phyloP scores from a whole-genome alignment of 2,329 filamentous ascomycete genomes.

The Bipolaris oryzae region DNA sequence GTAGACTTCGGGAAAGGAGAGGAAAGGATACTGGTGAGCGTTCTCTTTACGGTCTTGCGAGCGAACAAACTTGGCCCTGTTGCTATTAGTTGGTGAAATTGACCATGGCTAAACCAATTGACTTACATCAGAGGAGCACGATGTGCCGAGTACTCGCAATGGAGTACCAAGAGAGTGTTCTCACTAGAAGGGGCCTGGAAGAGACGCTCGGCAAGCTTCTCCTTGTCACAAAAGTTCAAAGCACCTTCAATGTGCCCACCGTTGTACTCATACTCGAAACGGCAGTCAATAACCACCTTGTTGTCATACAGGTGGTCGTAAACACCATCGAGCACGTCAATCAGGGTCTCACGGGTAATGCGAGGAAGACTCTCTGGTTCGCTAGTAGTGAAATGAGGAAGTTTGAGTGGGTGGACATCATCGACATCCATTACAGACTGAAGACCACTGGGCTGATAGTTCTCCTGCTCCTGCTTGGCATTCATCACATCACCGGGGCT shows the following conservation, averaged over 20 bases:
- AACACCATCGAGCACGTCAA: constrained; percentile 86
- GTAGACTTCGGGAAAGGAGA: constrained; percentile 97
- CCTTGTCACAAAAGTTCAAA: constrained; percentile 97
- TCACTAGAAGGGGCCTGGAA: constrained; percentile 69
- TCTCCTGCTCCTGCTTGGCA: constrained; percentile 66
- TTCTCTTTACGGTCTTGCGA: constrained; percentile 87
- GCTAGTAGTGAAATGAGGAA: constrained; percentile 86
- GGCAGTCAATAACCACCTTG: constrained; percentile 90
- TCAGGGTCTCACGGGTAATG: constrained; percentile 79
- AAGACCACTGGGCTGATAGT: constrained; percentile 63
- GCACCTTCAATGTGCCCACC: constrained; percentile 94
- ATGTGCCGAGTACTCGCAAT: constrained; percentile 98
- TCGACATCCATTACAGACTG: constrained; percentile 85
- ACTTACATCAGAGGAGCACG: constrained; percentile 86
- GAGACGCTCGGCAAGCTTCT: constrained; percentile 77
- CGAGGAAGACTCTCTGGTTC: constrained; percentile 86
- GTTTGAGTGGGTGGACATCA: constrained; percentile 71
- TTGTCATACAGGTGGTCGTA: constrained; percentile 78
- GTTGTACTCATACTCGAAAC: constrained; percentile 98
- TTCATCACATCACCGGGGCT: constrained; percentile 86
- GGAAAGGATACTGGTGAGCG: constrained; percentile 80
- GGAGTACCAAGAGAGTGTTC: constrained; percentile 85
- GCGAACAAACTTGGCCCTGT: constrained; percentile 82
- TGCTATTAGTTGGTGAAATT: constrained; percentile 24
- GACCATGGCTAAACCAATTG: not conserved